A percentile compares a stretch with the other conserved stretches of the same genome.
phyloP scores from a whole-genome alignment of 495 filamentous ascomycete genomes.

The Parathielavia appendiculata region DNA sequence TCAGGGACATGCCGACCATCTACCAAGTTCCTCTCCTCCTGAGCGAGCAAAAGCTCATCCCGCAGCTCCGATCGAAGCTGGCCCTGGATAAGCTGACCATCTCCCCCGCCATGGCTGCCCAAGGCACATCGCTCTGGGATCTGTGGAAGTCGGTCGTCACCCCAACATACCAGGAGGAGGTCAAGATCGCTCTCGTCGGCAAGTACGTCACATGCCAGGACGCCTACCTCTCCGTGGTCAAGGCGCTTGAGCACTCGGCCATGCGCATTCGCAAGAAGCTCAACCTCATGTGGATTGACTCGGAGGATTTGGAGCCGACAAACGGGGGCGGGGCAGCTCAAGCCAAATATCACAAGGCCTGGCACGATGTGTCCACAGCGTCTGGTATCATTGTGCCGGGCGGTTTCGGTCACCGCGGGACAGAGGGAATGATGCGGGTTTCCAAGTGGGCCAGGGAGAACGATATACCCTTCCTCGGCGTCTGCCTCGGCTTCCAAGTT shows the following conservation, averaged over 20 bases:
- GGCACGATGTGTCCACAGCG: constrained; percentile 58
- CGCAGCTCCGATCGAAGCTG: constrained; percentile 55
- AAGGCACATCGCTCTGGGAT: constrained; percentile 63
- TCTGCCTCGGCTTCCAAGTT: constrained; percentile 93
- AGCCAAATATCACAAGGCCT: constrained; percentile 79
- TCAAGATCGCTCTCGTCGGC: constrained; percentile 83
- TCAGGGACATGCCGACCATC: constrained; percentile 77
- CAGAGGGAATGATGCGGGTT: constrained; percentile 80
- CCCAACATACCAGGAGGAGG: constrained; percentile 47
- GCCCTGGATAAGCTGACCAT: constrained; percentile 49
- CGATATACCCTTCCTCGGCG: constrained; percentile 76
- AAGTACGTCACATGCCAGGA: constrained; percentile 85
- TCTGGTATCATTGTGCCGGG: constrained; percentile 56
- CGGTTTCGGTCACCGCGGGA: constrained; percentile 79
- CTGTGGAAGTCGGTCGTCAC: constrained; percentile 67
- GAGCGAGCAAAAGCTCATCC: constrained; percentile 67
- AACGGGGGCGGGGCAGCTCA: constrained; percentile 51
- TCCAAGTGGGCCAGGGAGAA: constrained; percentile 79
- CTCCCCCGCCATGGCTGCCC: constrained; percentile 44
- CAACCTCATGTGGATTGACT: constrained; percentile 75
- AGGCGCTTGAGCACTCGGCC: constrained; percentile 81
- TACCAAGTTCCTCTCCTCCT: constrained; percentile 93
- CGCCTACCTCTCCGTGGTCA: constrained; percentile 70
- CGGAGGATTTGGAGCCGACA: constrained; percentile 69
- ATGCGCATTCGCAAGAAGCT: constrained; percentile 83